Evolutionary conservation across 805 yeast genomes (phyloP).

Genomic region (Crinitomyces ghanaensis): DNA sequence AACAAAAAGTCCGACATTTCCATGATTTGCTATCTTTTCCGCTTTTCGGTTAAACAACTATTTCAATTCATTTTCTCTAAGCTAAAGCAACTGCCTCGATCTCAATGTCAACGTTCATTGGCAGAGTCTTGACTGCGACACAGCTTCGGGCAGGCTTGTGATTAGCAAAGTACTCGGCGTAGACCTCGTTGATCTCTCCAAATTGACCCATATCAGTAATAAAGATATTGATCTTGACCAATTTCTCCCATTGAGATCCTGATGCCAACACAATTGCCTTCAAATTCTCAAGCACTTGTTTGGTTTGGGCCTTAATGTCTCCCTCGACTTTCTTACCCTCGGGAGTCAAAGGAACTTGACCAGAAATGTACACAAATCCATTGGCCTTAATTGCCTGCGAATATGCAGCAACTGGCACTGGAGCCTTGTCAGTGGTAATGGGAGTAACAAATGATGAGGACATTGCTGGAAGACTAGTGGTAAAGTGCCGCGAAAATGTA

Average conservation of each 20-base stretch:
- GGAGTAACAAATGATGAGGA: too few species aligned
- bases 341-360: constrained; percentile 84
- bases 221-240: constrained; percentile 82
- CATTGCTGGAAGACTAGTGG: too few species aligned
- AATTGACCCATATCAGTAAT: constrained; percentile 85
- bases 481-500: too few species aligned
- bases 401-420: constrained; percentile 94
- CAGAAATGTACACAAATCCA: constrained; percentile 76
- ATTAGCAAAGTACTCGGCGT: constrained; percentile 35
- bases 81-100: constrained; percentile 88
- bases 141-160: constrained; percentile 87
- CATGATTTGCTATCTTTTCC: too few species aligned
- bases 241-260: constrained; percentile 70
- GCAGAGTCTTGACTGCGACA: constrained; percentile 87
- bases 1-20: too few species aligned
- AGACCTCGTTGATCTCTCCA: constrained; percentile 74
- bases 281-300: constrained; percentile 31
- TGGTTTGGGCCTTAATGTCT: constrained; percentile 38
- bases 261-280: constrained; percentile 67
- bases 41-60: too few species aligned
- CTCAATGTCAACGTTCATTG: constrained; percentile 78
- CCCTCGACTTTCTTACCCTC: constrained; percentile 70
- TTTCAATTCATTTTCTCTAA: too few species aligned
- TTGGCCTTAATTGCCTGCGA: constrained; percentile 92
- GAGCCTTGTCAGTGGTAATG: constrained; percentile 39